phyloP scores from a whole-genome alignment of 108 stramenopile species.

The Fragilaria crotonensis region DNA sequence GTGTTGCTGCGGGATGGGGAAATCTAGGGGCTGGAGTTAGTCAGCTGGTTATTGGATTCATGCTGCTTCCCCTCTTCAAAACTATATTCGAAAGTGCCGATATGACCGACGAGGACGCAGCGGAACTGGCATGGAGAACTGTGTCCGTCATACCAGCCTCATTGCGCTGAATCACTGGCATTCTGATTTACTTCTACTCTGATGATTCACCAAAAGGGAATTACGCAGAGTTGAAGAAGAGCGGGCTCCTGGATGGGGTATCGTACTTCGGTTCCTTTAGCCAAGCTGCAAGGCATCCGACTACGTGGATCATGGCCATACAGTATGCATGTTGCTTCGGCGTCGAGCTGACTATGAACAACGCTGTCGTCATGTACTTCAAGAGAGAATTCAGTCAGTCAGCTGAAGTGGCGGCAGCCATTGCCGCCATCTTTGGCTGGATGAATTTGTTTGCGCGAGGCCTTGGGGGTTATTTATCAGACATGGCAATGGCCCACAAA shows the following conservation, averaged over 20 bases:
- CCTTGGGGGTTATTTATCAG: constrained; percentile 55
- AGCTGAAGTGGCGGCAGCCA: constrained; percentile 62
- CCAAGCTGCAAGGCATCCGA: constrained; percentile 28
- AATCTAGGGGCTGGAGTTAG: constrained; percentile 88
- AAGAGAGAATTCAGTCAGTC: constrained; percentile 64
- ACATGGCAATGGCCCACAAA: constrained; percentile 34
- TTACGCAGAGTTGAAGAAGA: constrained; percentile 43
- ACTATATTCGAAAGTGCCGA: constrained; percentile 14
- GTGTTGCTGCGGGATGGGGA: constrained; percentile 82
- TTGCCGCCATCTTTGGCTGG: constrained; percentile 72
- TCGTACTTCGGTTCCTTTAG: constrained; percentile 26
- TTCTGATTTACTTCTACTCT: constrained; percentile 29
- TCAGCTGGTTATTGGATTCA: constrained; percentile 65
- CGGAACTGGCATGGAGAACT: constrained; percentile 62
- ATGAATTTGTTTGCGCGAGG: constrained; percentile 77
- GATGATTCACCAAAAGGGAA: constrained; percentile 87
- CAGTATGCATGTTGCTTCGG: constrained; percentile 90
- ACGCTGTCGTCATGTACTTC: constrained; percentile 74
- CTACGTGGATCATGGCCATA: constrained; percentile 71
- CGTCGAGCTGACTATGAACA: constrained; percentile 74
- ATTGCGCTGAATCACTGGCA: constrained; percentile 31
- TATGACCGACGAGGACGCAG: constrained; percentile 1
- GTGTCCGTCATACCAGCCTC: constrained; percentile 58
- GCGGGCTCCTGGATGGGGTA: constrained; percentile 47
- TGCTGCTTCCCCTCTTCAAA: constrained; percentile 66